Evolutionary conservation across 2,329 filamentous ascomycete genomes (phyloP), one percentile per base, ranked within the genome.

Genomic region (Sporothrix protearum): DNA sequence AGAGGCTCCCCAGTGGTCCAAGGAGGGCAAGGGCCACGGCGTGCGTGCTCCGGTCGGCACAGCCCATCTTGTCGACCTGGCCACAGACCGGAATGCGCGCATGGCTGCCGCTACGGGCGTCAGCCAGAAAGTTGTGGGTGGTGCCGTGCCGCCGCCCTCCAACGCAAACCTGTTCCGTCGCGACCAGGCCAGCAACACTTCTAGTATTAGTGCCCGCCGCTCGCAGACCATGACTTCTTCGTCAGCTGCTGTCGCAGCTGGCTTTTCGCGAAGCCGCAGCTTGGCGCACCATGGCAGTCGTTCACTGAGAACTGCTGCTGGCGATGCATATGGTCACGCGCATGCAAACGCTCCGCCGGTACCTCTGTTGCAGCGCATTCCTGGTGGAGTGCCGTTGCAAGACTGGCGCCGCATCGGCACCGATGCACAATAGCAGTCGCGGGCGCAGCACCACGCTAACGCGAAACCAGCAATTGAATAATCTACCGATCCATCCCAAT

Each of bases 1-100:
- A 67, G 89, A 91, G 73, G 85, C 89, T 7, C 89, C 89, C 22
- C 84, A 90, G 78, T 85, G 85, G 76, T 80, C 82, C 69, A 83
- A 82, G 63, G 85, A 86, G 66, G 83, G 85, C 19, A 85, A 85
- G 72, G 88, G 87, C 3, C 81, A 80, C 59, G 83, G 82, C 25
- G 79, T 85, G n/a, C 81, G 79, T 14, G 79, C 80, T 3, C 79
- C 81, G 0, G 75, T 77, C 2, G 82, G 82, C 22, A 80, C 81
- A 19, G 79, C 81, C 12, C 83, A 82, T 10, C 79, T 87, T 0
- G 83, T 87, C 63, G 83, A 85, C 68, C 81, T 83, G 68, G 84
- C 83, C 12, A 81, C 69, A 76, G 80, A 9, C 76, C 68, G 70
- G n/a, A 67, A 59, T 1, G 45, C 36, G 57, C 70, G 64, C 4